Base-by-base conservation (phyloP, 805 yeast species). In the Metschnikowia rubicola region DNA sequence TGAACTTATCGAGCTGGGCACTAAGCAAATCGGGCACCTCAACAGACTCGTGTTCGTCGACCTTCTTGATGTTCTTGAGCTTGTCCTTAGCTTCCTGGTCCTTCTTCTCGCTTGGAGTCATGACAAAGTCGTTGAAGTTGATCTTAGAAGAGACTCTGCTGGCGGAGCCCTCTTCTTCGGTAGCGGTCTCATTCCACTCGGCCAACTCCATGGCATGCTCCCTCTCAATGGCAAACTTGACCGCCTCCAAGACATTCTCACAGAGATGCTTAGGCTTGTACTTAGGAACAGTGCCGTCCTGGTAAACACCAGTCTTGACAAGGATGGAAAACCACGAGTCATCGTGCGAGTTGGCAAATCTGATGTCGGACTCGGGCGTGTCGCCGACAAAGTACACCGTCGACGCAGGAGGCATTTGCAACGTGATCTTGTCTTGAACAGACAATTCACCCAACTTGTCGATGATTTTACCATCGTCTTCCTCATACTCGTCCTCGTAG, bases 341-440 rank as follows among this genome's bases (percentile, higher is more conserved):
- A 62, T 87, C 94, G 66, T 86, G 92, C 15, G 90, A 83, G 70
- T 87, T 87, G 44, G 95, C 95, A 69, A 88, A 88, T 65, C 94
- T 74, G 53, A 87, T 87, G 65, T 87, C 96, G 7, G 91, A 84
- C 68, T 87, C 95, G 15, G 96, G 96, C 11, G 95, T 87, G 62
- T 87, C 96, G 58, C 96, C 96, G 43, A 87, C 94, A 68, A 87
- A 88, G 65, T 87, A 87, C 12, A 88, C 95, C 0, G 94, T 86
- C 5, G 88, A 83, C 3, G 94, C 89, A 4, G 91, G 91, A 6
- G 94, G 94, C 54, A 87, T 68, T 46, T 83, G 83, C 56, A 72
- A 80, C 21, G 71, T 69, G 52, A 72, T 70, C 46, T 67, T 59
- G 33, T 70, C 74, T 37, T 61, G 63, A 40, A 61, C 46, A 21